Evolutionary conservation across 2,329 filamentous ascomycete species (phyloP).

Genomic region (Penicillium sp.): DNA sequence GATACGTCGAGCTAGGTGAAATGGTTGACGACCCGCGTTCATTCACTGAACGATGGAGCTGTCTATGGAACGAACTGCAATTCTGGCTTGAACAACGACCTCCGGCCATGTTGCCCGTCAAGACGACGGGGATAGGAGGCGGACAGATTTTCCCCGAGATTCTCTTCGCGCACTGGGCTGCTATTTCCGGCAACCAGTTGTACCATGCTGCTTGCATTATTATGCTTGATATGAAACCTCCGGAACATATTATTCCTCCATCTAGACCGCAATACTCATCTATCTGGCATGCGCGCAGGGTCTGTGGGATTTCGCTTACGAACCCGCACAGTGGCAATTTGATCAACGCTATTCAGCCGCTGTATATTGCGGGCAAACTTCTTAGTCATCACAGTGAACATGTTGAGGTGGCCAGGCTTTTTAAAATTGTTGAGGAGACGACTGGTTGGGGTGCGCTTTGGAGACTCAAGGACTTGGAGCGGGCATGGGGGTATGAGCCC

Average conservation of each 20-base stretch:
- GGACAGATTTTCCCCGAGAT: conserved; percentile 51
- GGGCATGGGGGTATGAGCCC: conserved; percentile 29
- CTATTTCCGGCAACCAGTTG: conserved; percentile 57
- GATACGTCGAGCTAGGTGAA: conserved; percentile 48
- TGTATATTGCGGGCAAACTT: conserved; percentile 55
- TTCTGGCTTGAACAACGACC: conserved; percentile 50
- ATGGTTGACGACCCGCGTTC: conserved; percentile 41
- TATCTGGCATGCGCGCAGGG: conserved; percentile 55
- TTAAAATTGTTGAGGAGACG: conserved; percentile 51
- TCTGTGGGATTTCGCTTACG: conserved; percentile 56
- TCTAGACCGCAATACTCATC: conserved; percentile 37
- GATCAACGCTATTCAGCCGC: conserved; percentile 58
- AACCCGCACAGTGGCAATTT: conserved; percentile 56
- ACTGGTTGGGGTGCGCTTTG: conserved; percentile 56
- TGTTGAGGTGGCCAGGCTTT: conserved; percentile 35
- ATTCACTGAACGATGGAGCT: conserved; percentile 47
- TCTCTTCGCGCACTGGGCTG: conserved; percentile 53
- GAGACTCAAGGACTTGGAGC: conserved; percentile 52
- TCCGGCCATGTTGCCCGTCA: conserved; percentile 47
- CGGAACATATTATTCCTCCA: conserved; percentile 20
- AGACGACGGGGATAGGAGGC: conserved; percentile 38
- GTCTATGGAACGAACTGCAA: conserved; percentile 52
- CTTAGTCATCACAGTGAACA: conserved; percentile 51
- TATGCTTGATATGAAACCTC: conserved; percentile 48
- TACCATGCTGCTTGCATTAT: conserved; percentile 57